These are phyloP conservation scores for Dioscorea zingiberensis DNA, from an alignment of 106 monocot species.

Conservation along the genomic window DNA sequence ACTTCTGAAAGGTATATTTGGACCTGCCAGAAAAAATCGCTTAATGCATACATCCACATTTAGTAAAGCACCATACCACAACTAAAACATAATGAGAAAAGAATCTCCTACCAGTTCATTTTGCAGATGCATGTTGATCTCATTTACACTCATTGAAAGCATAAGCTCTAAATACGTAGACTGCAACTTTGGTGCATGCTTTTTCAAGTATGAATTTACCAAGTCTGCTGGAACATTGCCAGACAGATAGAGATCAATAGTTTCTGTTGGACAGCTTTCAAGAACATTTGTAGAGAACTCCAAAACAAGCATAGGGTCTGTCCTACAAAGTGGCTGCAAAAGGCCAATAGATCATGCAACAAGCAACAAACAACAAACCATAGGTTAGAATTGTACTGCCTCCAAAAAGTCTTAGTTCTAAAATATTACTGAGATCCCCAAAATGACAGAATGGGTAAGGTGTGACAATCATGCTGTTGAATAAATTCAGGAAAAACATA, in stretches of 20 bases:
- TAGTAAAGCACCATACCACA: neutral
- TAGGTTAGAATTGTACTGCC: too few relatives aligned
- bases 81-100: neutral
- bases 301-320: constrained; percentile 93
- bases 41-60: neutral
- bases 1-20: constrained; percentile 99
- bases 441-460: too few relatives aligned
- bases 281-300: constrained; percentile 85
- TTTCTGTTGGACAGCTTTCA: constrained; percentile 90
- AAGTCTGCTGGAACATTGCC: constrained; percentile 96
- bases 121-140: constrained; percentile 73
- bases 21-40: constrained; percentile 44
- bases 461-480: too few relatives aligned
- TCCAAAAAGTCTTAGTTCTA: too few relatives aligned
- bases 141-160: constrained; percentile 84
- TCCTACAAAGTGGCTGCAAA: constrained; percentile 87
- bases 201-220: constrained; percentile 97
- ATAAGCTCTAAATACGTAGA: constrained; percentile 96
- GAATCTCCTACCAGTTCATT: constrained; percentile 68
- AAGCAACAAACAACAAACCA: too few relatives aligned
- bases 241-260: constrained; percentile 88
- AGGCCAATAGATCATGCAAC: neutral
- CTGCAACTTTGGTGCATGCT: constrained; percentile 92
- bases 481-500: too few relatives aligned
- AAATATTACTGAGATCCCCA: too few relatives aligned